These are phyloP conservation scores for Plasmodium ovale DNA, from an alignment of 169 alveolate genomes.

Conservation along the genomic window DNA sequence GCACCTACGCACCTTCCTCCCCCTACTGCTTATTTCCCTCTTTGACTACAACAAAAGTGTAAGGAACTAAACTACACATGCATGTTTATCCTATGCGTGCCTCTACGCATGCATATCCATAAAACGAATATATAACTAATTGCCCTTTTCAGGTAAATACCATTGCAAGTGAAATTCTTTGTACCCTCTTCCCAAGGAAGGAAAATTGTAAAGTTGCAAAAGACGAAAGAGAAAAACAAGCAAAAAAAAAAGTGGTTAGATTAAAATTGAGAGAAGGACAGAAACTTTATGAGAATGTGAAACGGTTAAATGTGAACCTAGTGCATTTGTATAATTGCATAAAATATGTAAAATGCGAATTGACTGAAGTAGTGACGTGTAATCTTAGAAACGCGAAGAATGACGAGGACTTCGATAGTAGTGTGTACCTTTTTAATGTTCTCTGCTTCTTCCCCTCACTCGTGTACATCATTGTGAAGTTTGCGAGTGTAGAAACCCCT, in stretches of 20 bases:
- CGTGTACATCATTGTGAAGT: slow-evolving; percentile 22
- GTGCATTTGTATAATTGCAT: slow-evolving; percentile 41
- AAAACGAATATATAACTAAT: neutral
- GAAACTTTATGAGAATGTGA: slow-evolving; percentile 25
- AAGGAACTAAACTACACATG: neutral
- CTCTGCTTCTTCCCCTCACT: slow-evolving; percentile 52
- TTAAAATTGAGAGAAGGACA: neutral
- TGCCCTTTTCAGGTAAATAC: neutral
- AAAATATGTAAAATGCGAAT: slow-evolving; percentile 37
- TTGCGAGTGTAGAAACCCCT: neutral
- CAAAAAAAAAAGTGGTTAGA: neutral
- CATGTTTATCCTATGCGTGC: neutral
- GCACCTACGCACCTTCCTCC: slow-evolving; percentile 37
- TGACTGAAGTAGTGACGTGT: slow-evolving; percentile 9
- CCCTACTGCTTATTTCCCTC: slow-evolving; percentile 51
- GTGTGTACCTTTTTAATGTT: slow-evolving; percentile 40
- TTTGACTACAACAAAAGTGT: slow-evolving; percentile 60
- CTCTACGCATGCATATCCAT: neutral
- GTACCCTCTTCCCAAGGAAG: slow-evolving; percentile 2
- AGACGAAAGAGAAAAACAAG: neutral
- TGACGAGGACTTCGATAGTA: slow-evolving; percentile 40
- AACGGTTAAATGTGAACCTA: slow-evolving; percentile 43
- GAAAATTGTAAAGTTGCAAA: neutral
- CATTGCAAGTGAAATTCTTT: slow-evolving; percentile 1
- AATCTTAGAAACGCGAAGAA: slow-evolving; percentile 15